phyloP scores from a whole-genome alignment of 345 rosid genomes.

The Trapa bicornis region DNA sequence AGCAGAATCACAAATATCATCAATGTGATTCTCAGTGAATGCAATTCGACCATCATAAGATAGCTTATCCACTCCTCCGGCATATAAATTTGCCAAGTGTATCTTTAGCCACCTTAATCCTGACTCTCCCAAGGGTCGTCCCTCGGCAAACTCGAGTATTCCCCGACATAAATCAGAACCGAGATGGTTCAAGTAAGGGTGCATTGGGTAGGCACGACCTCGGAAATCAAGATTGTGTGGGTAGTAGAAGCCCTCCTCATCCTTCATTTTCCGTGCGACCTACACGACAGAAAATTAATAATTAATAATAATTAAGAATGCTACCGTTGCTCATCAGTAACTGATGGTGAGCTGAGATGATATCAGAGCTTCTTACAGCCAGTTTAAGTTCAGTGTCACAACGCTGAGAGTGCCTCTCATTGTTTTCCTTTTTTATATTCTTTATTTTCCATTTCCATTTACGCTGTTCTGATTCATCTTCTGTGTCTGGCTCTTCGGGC shows the following conservation, averaged over 20 bases:
- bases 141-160: constrained; percentile 88
- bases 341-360: background rate
- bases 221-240: constrained; percentile 97
- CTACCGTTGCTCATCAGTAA: background rate
- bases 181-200: constrained; percentile 92
- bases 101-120: constrained; percentile 92
- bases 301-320: background rate
- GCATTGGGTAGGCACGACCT: constrained; percentile 99
- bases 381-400: constrained; percentile 92
- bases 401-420: constrained; percentile 87
- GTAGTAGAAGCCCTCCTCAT: constrained; percentile 86
- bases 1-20: constrained; percentile 86
- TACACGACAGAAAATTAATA: constrained; percentile 21
- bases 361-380: constrained; percentile 47
- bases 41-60: constrained; percentile 68
- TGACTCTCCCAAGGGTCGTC: constrained; percentile 71
- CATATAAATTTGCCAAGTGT: constrained; percentile 89
- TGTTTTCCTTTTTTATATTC: constrained; percentile 50
- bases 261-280: constrained; percentile 94
- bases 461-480: constrained; percentile 46
- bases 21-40: constrained; percentile 74
- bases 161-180: constrained; percentile 99
- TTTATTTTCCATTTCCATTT: constrained; percentile 88
- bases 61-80: constrained; percentile 90
- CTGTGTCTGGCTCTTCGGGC: constrained; percentile 67